Conservation (phyloP, 2,329 filamentous ascomycete species). For the Nigrospora oryzae region DNA sequence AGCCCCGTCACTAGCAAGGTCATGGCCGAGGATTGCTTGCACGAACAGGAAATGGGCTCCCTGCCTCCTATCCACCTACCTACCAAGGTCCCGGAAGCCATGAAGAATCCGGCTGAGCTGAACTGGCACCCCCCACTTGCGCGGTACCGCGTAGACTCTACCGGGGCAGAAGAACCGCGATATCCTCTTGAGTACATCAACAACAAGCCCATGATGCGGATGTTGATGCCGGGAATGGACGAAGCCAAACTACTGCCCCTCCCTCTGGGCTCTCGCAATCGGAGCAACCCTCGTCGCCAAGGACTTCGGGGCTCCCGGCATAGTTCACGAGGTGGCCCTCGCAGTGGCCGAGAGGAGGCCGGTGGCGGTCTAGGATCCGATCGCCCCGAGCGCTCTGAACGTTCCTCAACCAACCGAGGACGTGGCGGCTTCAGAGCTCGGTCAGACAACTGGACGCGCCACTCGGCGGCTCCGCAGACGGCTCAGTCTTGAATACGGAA, state of each 20-base stretch:
- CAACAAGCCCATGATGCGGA: constrained; percentile 31
- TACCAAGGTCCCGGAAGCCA: constrained; percentile 48
- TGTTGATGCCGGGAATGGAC: constrained; percentile 31
- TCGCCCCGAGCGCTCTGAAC: constrained; percentile 3
- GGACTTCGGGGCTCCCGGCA: constrained; percentile 7
- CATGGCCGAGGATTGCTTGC: constrained; percentile 73
- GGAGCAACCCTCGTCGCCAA: constrained; percentile 12
- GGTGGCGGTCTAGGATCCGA: constrained; percentile 5
- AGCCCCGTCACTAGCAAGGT: constrained; percentile 50
- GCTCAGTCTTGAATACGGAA: background rate
- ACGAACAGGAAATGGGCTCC: constrained; percentile 73
- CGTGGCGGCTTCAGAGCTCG: constrained; percentile 12
- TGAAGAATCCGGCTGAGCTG: constrained; percentile 51
- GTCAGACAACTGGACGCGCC: constrained; percentile 14
- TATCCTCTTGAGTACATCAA: constrained; percentile 29
- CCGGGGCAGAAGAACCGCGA: constrained; percentile 32
- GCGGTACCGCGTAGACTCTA: constrained; percentile 39
- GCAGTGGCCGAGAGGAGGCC: constrained; percentile 11
- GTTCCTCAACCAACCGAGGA: constrained; percentile 9
- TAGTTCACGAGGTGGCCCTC: constrained; percentile 7
- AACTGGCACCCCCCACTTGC: constrained; percentile 46
- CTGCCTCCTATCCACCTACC: constrained; percentile 65
- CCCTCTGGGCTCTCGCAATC: constrained; percentile 9
- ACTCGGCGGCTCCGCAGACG: constrained; percentile 3
- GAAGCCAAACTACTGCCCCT: constrained; percentile 27